These are phyloP conservation scores for Melaleuca alternifolia DNA, from an alignment of 345 rosid genomes.

Conservation along the genomic window DNA sequence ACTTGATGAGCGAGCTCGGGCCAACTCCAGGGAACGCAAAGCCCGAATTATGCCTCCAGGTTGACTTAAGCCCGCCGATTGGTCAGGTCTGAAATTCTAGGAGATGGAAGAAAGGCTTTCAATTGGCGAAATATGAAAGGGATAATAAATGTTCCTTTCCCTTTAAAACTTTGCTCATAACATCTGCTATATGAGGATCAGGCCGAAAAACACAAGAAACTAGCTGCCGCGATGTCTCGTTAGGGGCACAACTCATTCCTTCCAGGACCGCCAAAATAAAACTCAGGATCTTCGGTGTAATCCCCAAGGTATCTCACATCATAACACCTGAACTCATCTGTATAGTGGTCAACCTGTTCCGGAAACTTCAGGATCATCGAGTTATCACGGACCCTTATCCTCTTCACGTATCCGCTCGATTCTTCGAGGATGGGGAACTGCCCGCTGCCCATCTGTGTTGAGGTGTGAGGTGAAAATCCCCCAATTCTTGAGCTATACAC, in stretches of 20 bases:
- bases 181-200: neutral
- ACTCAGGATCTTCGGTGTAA: conserved; percentile 45
- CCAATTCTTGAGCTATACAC: conserved; percentile 41
- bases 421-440: conserved; percentile 9
- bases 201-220: neutral
- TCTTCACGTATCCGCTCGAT: conserved; percentile 26
- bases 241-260: conserved; percentile 28
- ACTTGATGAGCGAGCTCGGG: neutral
- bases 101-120: neutral
- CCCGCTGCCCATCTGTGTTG: conserved; percentile 51
- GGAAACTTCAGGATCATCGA: conserved; percentile 29
- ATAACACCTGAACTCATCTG: conserved; percentile 39
- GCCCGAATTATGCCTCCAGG: neutral
- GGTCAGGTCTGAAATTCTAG: neutral
- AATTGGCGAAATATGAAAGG: neutral
- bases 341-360: conserved; percentile 15
- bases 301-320: conserved; percentile 13
- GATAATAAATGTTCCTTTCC: neutral
- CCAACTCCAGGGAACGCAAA: neutral
- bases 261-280: conserved; percentile 48
- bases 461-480: conserved; percentile 27
- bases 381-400: conserved; percentile 34
- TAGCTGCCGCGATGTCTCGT: neutral
- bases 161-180: neutral
- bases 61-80: neutral